Percentiles rank a stretch among this genome's conserved stretches.
Conservation (phyloP, 345 rosid genomes). For the Ricinus communis region DNA sequence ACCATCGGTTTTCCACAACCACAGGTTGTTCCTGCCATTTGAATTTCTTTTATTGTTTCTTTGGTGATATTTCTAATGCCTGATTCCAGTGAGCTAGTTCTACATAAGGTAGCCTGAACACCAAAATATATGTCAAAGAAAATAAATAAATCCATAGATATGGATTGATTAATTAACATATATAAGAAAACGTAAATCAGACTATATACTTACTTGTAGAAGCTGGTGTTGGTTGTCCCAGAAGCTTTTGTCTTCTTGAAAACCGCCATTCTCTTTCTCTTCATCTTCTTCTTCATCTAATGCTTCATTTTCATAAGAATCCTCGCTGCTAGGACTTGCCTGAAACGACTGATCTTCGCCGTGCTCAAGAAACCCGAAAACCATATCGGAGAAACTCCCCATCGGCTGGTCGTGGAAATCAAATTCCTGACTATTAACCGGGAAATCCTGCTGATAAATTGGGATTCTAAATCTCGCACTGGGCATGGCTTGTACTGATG, state of each 20-base stretch:
- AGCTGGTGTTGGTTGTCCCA: conserved; percentile 33
- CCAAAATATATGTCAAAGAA: not conserved
- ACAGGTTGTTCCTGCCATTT: conserved; percentile 15
- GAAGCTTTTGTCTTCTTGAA: conserved; percentile 14
- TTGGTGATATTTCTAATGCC: conserved; percentile 25
- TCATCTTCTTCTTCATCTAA: conserved; percentile 17
- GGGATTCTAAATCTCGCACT: conserved; percentile 19
- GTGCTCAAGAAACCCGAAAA: conserved; percentile 28
- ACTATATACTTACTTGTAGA: conserved; percentile 20
- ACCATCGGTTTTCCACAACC: conserved; percentile 21
- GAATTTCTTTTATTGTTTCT: conserved; percentile 27
- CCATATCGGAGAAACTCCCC: conserved; percentile 26
- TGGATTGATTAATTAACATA: too few relatives aligned
- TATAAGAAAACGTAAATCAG: not conserved
- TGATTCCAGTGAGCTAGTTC: conserved; percentile 31
- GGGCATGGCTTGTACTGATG: conserved; percentile 3
- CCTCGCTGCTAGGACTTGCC: conserved; percentile 5
- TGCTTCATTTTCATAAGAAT: conserved; percentile 9
- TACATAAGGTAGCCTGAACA: conserved; percentile 27
- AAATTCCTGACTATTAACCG: not conserved
- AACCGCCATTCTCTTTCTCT: conserved; percentile 12
- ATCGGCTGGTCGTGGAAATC: conserved; percentile 7
- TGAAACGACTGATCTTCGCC: not conserved
- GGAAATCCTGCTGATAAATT: conserved; percentile 2
- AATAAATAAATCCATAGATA: not conserved